Percentiles rank a stretch among this genome's conserved stretches.
phyloP scores from a whole-genome alignment of 352 stramenopile genomes.

The Pythium rhizo-oryzae region DNA sequence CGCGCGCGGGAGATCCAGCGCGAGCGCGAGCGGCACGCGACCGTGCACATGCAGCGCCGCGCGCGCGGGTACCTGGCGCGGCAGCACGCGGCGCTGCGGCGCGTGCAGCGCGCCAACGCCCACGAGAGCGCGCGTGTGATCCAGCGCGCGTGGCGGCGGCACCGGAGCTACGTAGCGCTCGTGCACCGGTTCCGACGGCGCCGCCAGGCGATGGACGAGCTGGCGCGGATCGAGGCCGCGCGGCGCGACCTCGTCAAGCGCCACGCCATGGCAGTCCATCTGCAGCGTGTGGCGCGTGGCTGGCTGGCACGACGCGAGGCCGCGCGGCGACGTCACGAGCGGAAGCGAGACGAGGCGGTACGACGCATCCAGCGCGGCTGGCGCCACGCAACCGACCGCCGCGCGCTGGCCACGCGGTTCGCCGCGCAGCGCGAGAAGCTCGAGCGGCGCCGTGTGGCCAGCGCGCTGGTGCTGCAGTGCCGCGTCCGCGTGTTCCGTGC shows the following conservation, averaged over 20 bases:
- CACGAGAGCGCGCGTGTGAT: not conserved
- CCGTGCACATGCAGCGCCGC: constrained; percentile 22
- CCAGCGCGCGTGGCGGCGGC: constrained; percentile 24
- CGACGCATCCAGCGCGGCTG: constrained; percentile 53
- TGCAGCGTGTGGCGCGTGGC: constrained; percentile 49
- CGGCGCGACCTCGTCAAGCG: constrained; percentile 12
- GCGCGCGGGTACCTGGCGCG: constrained; percentile 25
- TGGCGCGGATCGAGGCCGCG: constrained; percentile 21
- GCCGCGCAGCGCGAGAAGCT: constrained; percentile 45
- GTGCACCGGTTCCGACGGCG: constrained; percentile 28
- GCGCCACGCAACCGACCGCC: constrained; percentile 43
- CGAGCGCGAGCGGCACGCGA: constrained; percentile 16
- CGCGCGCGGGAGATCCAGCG: constrained; percentile 11
- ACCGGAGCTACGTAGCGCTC: not conserved
- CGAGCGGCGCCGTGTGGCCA: constrained; percentile 27
- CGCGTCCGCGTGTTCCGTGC: constrained; percentile 35
- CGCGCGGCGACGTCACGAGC: constrained; percentile 13
- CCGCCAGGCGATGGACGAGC: constrained; percentile 33
- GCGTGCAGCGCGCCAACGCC: constrained; percentile 1
- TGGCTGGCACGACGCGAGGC: constrained; percentile 37
- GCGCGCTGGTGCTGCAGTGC: constrained; percentile 47
- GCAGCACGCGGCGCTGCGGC: constrained; percentile 21
- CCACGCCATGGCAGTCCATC: constrained; percentile 28
- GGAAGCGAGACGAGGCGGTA: constrained; percentile 36
- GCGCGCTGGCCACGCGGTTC: constrained; percentile 57